Percentiles rank a stretch among this genome's conserved stretches.
phyloP scores from a whole-genome alignment of 1,284 basidiomycete species.

The Trametes pubescens region DNA sequence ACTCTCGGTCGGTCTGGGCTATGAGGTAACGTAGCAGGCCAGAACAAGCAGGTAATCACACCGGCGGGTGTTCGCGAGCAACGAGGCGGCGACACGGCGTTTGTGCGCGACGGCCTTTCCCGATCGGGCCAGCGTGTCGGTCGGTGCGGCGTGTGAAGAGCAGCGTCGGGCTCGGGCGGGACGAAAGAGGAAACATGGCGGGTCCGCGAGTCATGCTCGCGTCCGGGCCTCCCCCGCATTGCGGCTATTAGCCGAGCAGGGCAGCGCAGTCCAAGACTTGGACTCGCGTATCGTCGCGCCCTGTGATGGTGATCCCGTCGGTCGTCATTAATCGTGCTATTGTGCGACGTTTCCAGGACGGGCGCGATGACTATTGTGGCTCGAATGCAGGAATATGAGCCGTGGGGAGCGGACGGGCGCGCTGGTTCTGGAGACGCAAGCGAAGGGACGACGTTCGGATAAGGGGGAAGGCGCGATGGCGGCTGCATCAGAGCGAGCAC shows the following conservation, averaged over 20 bases:
- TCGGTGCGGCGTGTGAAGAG: neutral
- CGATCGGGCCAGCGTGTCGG: constrained; percentile 10
- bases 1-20: neutral
- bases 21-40: neutral
- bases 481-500: neutral
- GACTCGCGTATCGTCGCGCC: constrained; percentile 1
- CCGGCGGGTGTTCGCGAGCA: constrained; percentile 22
- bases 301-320: neutral
- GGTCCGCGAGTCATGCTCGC: constrained; percentile 15
- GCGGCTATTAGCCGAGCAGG: constrained; percentile 1
- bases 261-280: neutral
- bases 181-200: constrained; percentile 9
- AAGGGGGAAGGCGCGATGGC: neutral
- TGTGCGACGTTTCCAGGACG: too few relatives aligned
- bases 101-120: constrained; percentile 15
- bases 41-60: neutral
- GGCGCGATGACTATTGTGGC: constrained; percentile 20
- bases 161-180: neutral
- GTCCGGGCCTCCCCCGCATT: neutral
- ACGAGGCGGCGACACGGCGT: constrained; percentile 12
- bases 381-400: constrained; percentile 19
- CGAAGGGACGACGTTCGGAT: constrained; percentile 12
- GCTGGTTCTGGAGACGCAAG: constrained; percentile 2
- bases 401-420: constrained; percentile 4
- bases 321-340: constrained; percentile 3